Evolutionary conservation across 2,329 filamentous ascomycete genomes (phyloP).

Genomic region (Neonectria hederae): DNA sequence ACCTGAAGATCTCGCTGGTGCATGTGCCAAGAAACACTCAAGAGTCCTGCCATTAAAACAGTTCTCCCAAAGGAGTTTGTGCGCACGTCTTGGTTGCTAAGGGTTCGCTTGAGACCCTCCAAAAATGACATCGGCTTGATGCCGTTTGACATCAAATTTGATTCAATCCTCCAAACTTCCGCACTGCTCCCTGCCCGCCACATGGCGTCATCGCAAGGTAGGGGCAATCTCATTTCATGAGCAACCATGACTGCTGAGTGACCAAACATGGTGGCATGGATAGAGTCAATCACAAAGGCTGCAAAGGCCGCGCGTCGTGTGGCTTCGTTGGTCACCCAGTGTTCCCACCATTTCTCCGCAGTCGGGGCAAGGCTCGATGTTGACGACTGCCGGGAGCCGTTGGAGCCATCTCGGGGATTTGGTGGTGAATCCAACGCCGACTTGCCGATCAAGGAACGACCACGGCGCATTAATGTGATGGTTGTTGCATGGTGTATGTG

Average conservation of each 20-base stretch:
- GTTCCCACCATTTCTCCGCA: slow-evolving; percentile 91
- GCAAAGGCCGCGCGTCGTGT: slow-evolving; percentile 91
- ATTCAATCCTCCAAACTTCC: slow-evolving; percentile 86
- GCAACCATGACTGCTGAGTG: slow-evolving; percentile 97
- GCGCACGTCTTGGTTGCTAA: slow-evolving; percentile 84
- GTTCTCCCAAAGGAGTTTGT: slow-evolving; percentile 95
- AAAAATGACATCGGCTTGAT: slow-evolving; percentile 88
- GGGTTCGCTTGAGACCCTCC: slow-evolving; percentile 87
- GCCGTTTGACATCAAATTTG: slow-evolving; percentile 80
- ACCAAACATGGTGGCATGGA: slow-evolving; percentile 97
- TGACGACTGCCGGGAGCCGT: slow-evolving; percentile 68
- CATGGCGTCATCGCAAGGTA: slow-evolving; percentile 91
- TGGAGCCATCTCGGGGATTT: slow-evolving; percentile 68
- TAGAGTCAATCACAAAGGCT: slow-evolving; percentile 94
- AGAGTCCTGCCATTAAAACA: slow-evolving; percentile 90
- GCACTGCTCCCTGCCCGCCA: slow-evolving; percentile 91
- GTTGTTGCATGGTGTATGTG: slow-evolving; percentile 98
- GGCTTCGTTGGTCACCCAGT: slow-evolving; percentile 94
- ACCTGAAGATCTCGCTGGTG: slow-evolving; percentile 95
- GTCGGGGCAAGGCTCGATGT: slow-evolving; percentile 72
- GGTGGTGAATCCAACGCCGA: slow-evolving; percentile 86
- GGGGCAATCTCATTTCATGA: slow-evolving; percentile 89
- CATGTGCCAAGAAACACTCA: slow-evolving; percentile 98
- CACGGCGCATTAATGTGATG: slow-evolving; percentile 92
- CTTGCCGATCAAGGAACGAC: slow-evolving; percentile 88